These are phyloP conservation scores for Pseudocercospora pini-densiflorae DNA, from an alignment of 2,329 filamentous ascomycete genomes.

Conservation along the genomic window DNA sequence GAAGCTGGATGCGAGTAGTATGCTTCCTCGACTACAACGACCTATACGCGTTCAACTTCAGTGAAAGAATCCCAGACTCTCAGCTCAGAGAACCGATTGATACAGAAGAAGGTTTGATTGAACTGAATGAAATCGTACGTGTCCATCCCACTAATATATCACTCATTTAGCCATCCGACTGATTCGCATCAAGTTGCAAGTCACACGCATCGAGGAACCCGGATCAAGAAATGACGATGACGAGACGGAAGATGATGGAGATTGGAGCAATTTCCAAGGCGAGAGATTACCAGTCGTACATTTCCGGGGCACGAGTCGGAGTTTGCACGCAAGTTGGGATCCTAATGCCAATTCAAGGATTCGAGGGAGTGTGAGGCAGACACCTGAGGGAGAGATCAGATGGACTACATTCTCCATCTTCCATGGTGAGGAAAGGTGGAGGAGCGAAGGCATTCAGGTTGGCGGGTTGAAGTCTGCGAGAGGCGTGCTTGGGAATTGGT, in stretches of 20 bases:
- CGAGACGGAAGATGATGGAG: slow-evolving; percentile 34
- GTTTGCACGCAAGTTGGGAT: slow-evolving; percentile 68
- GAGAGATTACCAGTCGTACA: slow-evolving; percentile 65
- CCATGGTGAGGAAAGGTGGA: slow-evolving; percentile 70
- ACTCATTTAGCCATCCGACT: slow-evolving; percentile 62
- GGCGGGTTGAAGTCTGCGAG: slow-evolving; percentile 68
- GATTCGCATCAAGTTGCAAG: slow-evolving; percentile 69
- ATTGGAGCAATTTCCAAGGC: slow-evolving; percentile 37
- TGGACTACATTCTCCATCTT: slow-evolving; percentile 74
- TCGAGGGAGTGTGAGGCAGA: slow-evolving; percentile 68
- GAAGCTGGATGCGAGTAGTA: slow-evolving; percentile 70
- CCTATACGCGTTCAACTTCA: slow-evolving; percentile 74
- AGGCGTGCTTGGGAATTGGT: slow-evolving; percentile 77
- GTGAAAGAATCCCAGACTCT: slow-evolving; percentile 39
- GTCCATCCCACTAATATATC: slow-evolving; percentile 21
- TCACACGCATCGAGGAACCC: slow-evolving; percentile 64
- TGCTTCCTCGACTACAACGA: slow-evolving; percentile 67
- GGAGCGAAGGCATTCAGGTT: slow-evolving; percentile 76
- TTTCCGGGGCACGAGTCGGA: slow-evolving; percentile 66
- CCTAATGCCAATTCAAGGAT: slow-evolving; percentile 71
- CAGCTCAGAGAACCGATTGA: slow-evolving; percentile 57
- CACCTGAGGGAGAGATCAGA: slow-evolving; percentile 70
- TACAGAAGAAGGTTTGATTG: slow-evolving; percentile 58
- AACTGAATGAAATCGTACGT: slow-evolving; percentile 39
- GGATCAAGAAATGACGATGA: slow-evolving; percentile 56